These are phyloP conservation scores for Moesziomyces parantarcticus DNA, from an alignment of 1,284 basidiomycete species.

Conservation along the genomic window DNA sequence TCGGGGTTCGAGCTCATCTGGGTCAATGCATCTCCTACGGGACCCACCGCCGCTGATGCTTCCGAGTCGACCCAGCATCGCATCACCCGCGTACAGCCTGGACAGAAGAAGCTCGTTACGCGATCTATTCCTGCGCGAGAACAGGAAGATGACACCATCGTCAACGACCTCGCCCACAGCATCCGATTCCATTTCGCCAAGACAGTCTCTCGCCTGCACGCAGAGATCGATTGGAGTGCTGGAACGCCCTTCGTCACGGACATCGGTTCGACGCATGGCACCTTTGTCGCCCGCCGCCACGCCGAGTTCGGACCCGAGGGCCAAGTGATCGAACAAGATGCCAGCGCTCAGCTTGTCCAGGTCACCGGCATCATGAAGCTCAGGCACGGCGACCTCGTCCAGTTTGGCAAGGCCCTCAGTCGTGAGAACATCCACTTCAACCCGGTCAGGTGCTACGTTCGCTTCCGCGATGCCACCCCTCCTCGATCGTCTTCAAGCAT, in stretches of 20 bases:
- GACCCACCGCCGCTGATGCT: slow-evolving; percentile 5
- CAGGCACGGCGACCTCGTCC: slow-evolving; percentile 17
- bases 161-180: slow-evolving; percentile 29
- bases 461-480: background rate
- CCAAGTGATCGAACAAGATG: background rate
- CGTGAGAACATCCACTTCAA: slow-evolving; percentile 4
- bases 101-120: slow-evolving; percentile 9
- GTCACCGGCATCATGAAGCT: slow-evolving; percentile 8
- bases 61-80: background rate
- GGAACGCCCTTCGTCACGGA: slow-evolving; percentile 14
- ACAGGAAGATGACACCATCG: background rate
- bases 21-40: slow-evolving; percentile 28
- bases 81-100: slow-evolving; percentile 11
- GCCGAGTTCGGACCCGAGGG: background rate
- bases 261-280: slow-evolving; percentile 44
- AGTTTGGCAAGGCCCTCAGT: slow-evolving; percentile 24
- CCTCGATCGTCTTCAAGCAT: background rate
- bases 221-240: slow-evolving; percentile 30
- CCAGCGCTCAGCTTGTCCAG: background rate
- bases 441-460: slow-evolving; percentile 28
- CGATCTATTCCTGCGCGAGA: slow-evolving; percentile 10
- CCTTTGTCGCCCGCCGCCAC: slow-evolving; percentile 15
- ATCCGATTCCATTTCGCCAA: slow-evolving; percentile 29
- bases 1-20: slow-evolving; percentile 29
- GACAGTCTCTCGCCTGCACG: slow-evolving; percentile 41